Conservation (phyloP, 441 rosid species). For the Metrosideros polymorpha region DNA sequence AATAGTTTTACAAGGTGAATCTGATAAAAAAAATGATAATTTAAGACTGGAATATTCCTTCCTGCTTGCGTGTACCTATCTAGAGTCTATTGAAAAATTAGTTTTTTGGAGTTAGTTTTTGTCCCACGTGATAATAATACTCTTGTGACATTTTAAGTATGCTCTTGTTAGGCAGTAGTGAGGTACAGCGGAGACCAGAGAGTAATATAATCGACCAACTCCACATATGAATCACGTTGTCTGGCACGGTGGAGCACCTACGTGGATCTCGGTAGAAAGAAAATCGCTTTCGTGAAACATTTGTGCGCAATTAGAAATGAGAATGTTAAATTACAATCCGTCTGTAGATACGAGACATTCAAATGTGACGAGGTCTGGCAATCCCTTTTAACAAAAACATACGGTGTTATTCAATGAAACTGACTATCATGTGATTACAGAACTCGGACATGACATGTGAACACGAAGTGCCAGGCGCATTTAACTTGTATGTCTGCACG, state of each 20-base stretch:
- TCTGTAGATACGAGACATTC: not conserved
- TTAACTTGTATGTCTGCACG: accelerated
- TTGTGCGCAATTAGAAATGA: not conserved
- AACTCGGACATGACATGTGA: not conserved
- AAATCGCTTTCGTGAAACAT: not conserved
- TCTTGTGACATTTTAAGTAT: not conserved
- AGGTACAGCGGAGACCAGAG: not conserved
- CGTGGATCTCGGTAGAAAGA: not conserved
- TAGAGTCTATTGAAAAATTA: too few species aligned
- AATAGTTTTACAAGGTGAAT: not conserved
- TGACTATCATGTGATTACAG: not conserved
- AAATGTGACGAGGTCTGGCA: not conserved
- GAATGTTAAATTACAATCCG: not conserved
- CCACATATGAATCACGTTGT: not conserved
- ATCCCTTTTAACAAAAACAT: too few species aligned
- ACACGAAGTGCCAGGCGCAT: not conserved
- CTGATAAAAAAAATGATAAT: not conserved
- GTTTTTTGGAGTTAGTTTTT: not conserved
- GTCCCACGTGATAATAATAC: not conserved
- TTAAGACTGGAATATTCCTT: not conserved
- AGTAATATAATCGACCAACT: not conserved
- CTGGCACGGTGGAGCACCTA: not conserved
- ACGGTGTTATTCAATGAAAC: not conserved
- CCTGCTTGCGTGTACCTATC: not conserved
- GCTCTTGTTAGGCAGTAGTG: too few species aligned